Evolutionary conservation across 345 rosid species (phyloP).

Genomic region (Erodium maritimum): DNA sequence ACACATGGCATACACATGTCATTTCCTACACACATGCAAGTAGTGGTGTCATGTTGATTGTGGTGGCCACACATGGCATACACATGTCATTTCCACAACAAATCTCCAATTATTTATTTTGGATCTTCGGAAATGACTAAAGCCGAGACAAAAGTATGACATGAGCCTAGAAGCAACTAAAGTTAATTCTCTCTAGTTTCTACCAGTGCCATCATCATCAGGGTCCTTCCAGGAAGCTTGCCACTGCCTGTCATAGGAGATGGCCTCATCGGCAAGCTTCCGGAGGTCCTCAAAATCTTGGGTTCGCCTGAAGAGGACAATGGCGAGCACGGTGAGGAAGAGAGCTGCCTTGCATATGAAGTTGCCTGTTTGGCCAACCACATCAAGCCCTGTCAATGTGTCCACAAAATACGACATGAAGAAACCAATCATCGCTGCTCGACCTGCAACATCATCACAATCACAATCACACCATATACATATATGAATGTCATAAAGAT

Average conservation of each 20-base stretch:
- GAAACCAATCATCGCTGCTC: slow-evolving; percentile 55
- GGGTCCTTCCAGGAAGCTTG: slow-evolving; percentile 32
- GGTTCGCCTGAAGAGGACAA: slow-evolving; percentile 18
- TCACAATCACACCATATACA: neutral
- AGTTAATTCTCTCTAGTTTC: neutral
- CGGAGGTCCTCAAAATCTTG: slow-evolving; percentile 21
- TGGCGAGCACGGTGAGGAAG: slow-evolving; percentile 20
- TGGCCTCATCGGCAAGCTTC: slow-evolving; percentile 33
- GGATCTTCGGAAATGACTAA: too few species aligned
- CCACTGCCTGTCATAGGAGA: slow-evolving; percentile 44
- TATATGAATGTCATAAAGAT: too few species aligned
- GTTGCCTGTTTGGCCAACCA: slow-evolving; percentile 29
- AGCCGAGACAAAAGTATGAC: too few species aligned
- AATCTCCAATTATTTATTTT: too few species aligned
- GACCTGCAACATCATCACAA: slow-evolving; percentile 20
- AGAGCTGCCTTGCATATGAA: slow-evolving; percentile 35
- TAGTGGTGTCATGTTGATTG: too few species aligned
- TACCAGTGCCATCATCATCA: slow-evolving; percentile 5
- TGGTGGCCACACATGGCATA: too few species aligned
- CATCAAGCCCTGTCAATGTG: slow-evolving; percentile 28
- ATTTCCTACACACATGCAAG: too few species aligned
- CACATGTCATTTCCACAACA: too few species aligned
- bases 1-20: too few species aligned
- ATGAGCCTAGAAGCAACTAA: neutral
- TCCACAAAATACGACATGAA: slow-evolving; percentile 34